Evolutionary conservation across 352 stramenopile species (phyloP), one percentile per base, ranked within the genome.

Genomic region (Globisporangium okanoganense): DNA sequence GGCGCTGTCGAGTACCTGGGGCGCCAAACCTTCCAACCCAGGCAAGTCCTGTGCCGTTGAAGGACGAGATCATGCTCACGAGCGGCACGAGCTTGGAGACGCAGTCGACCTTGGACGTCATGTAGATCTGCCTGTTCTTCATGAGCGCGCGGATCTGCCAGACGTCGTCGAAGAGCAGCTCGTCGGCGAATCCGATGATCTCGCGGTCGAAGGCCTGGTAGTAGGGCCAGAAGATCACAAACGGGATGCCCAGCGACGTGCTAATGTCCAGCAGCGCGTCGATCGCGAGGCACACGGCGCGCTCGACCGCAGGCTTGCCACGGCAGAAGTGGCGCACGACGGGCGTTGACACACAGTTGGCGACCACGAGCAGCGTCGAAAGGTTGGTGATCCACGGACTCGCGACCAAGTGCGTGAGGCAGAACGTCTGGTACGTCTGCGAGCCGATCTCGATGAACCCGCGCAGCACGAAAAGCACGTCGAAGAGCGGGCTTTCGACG

Each of bases 1-100:
- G 24, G 96, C 96, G 7, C 78, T 99, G 53, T 97, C 90, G 20
- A 86, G 71, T 29, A 88, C 90, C 31, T 98, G 95, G 96, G 82
- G 83, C 16, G 66, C 85, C 0, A 79, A 64, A 25, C 85, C 85
- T 3, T 83, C 85, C 24, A 94, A n/a, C n/a, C n/a, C n/a, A n/a
- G n/a, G n/a, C n/a, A n/a, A n/a, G n/a, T n/a, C n/a, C n/a, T n/a
- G n/a, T 62, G 24, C 48, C 58, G 41, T 33, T 45, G 14, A 71
- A 54, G 8, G 50, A 69, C 13, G 40, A 44, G 6, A 65, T 55
- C 6, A 63, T 56, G 57, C 57, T 63, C 2, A 63, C 1, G 24
- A 56, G 45, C 35, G 45, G 57, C 31, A 63, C 57, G 22, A 63
- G 33, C 25, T 63, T 63, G 14, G 57, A 56, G 57, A 63, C 6